Evolutionary conservation across 768 basidiomycete species (phyloP).

Genomic region (Leccinum uliginosum): DNA sequence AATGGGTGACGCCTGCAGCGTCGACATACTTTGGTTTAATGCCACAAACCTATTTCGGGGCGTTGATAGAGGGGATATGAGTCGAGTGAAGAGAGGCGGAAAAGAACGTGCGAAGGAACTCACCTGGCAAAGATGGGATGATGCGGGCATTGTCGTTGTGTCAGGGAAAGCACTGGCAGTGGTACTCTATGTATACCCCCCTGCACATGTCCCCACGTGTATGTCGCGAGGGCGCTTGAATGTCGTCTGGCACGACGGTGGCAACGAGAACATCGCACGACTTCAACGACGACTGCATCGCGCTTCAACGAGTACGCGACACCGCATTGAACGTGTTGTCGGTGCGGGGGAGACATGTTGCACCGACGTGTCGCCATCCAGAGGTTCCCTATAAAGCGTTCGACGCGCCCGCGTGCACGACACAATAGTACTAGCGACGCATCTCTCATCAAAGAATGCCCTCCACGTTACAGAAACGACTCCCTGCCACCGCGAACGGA

Average conservation of each 20-base stretch:
- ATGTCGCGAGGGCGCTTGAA: constrained; percentile 15
- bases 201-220: constrained; percentile 20
- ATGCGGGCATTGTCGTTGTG: constrained; percentile 11
- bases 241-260: background rate
- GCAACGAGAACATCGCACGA: constrained; percentile 5
- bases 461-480: constrained; percentile 19
- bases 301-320: constrained; percentile 13
- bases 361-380: constrained; percentile 11
- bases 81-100: constrained; percentile 5
- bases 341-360: constrained; percentile 16
- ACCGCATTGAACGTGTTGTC: constrained; percentile 15
- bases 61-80: constrained; percentile 4
- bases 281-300: constrained; percentile 10
- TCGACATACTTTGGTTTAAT: constrained; percentile 61
- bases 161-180: constrained; percentile 2
- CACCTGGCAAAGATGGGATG: constrained; percentile 28
- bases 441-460: constrained; percentile 10
- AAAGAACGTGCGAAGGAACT: constrained; percentile 15
- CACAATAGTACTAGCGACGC: background rate
- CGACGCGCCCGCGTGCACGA: constrained; percentile 4
- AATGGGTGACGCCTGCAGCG: constrained; percentile 48
- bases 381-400: constrained; percentile 19
- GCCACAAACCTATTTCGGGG: constrained; percentile 46
- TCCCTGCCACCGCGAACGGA: background rate
- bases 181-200: constrained; percentile 20